Conservation (phyloP, 2,329 filamentous ascomycete species). For the Hypocreales sp. region DNA sequence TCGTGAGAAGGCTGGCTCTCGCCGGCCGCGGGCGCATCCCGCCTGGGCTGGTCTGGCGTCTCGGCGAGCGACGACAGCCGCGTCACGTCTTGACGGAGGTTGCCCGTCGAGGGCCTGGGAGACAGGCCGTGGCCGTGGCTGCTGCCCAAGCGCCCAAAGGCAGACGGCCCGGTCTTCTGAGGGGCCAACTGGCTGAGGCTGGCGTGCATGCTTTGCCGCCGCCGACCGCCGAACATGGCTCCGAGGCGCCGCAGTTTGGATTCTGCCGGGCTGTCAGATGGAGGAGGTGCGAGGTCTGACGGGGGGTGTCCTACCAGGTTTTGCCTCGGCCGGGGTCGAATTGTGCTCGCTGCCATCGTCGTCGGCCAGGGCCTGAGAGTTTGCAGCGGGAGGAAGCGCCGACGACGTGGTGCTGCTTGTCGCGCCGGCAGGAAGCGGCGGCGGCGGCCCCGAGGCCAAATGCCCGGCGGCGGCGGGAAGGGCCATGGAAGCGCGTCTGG, state of each 20-base stretch:
- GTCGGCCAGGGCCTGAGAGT: slow-evolving; percentile 4
- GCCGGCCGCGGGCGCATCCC: slow-evolving; percentile 10
- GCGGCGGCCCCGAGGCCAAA: slow-evolving; percentile 1
- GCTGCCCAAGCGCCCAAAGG: slow-evolving; percentile 48
- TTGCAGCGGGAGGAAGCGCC: slow-evolving; percentile 1
- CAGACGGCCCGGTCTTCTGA: slow-evolving; percentile 26
- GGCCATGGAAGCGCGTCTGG: slow-evolving; percentile 22
- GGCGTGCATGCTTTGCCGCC: slow-evolving; percentile 51
- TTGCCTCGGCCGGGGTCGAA: slow-evolving; percentile 13
- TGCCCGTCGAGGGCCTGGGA: slow-evolving; percentile 42
- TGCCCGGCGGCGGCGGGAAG: background rate
- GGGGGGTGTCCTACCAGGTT: slow-evolving; percentile 17
- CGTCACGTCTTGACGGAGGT: slow-evolving; percentile 36
- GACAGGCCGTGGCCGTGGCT: slow-evolving; percentile 44
- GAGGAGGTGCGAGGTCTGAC: background rate
- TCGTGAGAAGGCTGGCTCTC: slow-evolving; percentile 18
- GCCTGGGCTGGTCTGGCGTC: slow-evolving; percentile 25
- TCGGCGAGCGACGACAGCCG: slow-evolving; percentile 43
- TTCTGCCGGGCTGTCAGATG: slow-evolving; percentile 19
- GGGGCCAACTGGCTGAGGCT: slow-evolving; percentile 43
- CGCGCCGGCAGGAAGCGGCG: background rate
- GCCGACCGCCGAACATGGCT: slow-evolving; percentile 47
- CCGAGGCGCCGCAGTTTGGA: slow-evolving; percentile 48
- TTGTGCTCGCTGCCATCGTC: slow-evolving; percentile 27
- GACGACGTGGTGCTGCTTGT: slow-evolving; percentile 1